A percentile compares a stretch with the other conserved stretches of the same genome.
Evolutionary conservation across 768 basidiomycete genomes (phyloP).

Genomic region (Podaxis mareebaensis): DNA sequence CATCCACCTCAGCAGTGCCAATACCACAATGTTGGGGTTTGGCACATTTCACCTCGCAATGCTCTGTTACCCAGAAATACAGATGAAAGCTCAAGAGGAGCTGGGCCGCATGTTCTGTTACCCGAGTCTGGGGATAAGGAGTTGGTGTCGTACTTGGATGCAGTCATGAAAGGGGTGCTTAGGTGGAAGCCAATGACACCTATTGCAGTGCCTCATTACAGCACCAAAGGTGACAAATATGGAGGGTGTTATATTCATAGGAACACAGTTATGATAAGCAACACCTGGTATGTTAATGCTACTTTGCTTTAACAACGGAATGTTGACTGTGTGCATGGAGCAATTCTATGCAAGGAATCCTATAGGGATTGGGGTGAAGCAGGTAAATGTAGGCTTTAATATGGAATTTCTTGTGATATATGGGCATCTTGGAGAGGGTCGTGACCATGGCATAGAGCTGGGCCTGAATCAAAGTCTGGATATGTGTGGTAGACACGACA

Average conservation of each 20-base stretch:
- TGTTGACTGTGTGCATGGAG: too few species aligned
- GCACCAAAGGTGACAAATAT: constrained; percentile 1
- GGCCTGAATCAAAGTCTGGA: too few species aligned
- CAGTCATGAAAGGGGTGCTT: constrained; percentile 19
- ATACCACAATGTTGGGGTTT: constrained; percentile 18
- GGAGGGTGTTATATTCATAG: background rate
- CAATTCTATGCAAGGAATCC: too few species aligned
- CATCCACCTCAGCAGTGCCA: constrained; percentile 14
- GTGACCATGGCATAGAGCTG: too few species aligned
- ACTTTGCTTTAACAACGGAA: too few species aligned
- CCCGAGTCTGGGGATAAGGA: constrained; percentile 20
- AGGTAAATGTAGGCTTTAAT: too few species aligned
- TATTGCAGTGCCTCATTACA: constrained; percentile 13
- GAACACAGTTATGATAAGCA: constrained; percentile 13
- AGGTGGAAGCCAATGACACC: constrained; percentile 23
- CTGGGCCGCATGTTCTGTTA: background rate
- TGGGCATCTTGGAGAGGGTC: too few species aligned
- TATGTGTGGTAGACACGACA: too few species aligned
- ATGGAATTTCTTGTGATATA: too few species aligned
- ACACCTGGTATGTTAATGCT: constrained; percentile 13
- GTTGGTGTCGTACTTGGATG: constrained; percentile 17
- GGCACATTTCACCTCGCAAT: constrained; percentile 18
- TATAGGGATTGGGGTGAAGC: too few species aligned
- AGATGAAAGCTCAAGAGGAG: constrained; percentile 15
- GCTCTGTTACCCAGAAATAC: constrained; percentile 16